These are phyloP conservation scores for Myrmaecium sp. DNA, from an alignment of 2,329 filamentous ascomycete genomes.

Conservation along the genomic window DNA sequence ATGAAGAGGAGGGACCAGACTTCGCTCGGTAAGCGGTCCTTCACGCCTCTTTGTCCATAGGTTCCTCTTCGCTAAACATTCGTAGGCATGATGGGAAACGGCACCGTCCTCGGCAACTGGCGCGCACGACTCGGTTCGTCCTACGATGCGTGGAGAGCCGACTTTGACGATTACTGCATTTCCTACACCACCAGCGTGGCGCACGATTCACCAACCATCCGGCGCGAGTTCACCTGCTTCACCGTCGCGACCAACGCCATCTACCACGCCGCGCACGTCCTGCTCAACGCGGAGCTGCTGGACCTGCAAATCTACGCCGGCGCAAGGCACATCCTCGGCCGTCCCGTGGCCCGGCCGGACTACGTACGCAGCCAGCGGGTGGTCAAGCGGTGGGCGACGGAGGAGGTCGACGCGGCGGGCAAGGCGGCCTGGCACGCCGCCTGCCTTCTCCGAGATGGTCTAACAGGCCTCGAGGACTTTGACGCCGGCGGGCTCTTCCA, in stretches of 20 bases:
- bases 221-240: constrained; percentile 29
- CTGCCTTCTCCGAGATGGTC: constrained; percentile 32
- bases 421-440: constrained; percentile 38
- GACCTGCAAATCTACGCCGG: constrained; percentile 47
- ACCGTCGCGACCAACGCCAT: constrained; percentile 35
- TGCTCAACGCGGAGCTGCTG: constrained; percentile 40
- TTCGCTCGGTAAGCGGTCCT: constrained; percentile 30
- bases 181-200: constrained; percentile 8
- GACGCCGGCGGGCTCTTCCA: constrained; percentile 40
- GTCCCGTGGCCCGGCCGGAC: constrained; percentile 33
- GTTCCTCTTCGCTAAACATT: constrained; percentile 1
- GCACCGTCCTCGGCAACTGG: constrained; percentile 30
- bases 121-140: constrained; percentile 33
- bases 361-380: constrained; percentile 32
- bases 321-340: constrained; percentile 40
- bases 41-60: neutral
- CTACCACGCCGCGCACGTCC: constrained; percentile 40
- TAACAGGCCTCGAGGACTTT: constrained; percentile 32
- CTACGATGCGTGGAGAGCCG: constrained; percentile 40
- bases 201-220: constrained; percentile 7
- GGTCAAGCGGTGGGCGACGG: constrained; percentile 34
- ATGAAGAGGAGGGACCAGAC: constrained; percentile 46
- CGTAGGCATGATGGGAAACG: constrained; percentile 12
- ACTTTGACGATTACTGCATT: constrained; percentile 37
- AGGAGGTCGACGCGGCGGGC: constrained; percentile 18